A percentile compares a stretch with the other conserved stretches of the same genome.
Conservation (phyloP, 108 stramenopile genomes). For the Fistulifera pelliculosa region DNA sequence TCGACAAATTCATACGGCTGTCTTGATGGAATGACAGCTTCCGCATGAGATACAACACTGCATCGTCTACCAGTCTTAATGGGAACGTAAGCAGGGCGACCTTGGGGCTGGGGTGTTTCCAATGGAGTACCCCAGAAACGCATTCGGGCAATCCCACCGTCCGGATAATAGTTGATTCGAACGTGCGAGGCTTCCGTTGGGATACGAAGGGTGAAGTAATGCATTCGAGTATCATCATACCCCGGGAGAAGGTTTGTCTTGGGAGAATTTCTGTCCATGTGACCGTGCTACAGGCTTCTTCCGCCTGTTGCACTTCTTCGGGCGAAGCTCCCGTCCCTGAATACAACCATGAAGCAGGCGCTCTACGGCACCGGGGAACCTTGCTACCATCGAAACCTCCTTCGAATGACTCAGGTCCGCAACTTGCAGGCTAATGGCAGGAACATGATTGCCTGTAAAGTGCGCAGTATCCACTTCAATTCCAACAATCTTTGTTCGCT, state of each 20-base stretch:
- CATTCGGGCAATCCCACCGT: constrained; percentile 89
- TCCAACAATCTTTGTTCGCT: constrained; percentile 18
- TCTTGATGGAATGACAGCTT: constrained; percentile 24
- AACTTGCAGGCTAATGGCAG: constrained; percentile 61
- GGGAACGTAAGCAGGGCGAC: constrained; percentile 26
- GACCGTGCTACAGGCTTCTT: constrained; percentile 26
- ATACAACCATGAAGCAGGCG: constrained; percentile 44
- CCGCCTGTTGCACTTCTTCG: constrained; percentile 38
- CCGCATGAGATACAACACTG: constrained; percentile 29
- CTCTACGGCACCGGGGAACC: constrained; percentile 47
- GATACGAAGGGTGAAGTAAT: constrained; percentile 40
- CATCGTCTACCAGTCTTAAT: constrained; percentile 19
- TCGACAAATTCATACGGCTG: constrained; percentile 34
- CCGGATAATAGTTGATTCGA: constrained; percentile 81
- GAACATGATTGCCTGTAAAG: constrained; percentile 91
- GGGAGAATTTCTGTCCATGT: constrained; percentile 62
- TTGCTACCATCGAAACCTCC: constrained; percentile 21
- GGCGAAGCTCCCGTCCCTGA: constrained; percentile 56
- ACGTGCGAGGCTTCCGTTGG: constrained; percentile 34
- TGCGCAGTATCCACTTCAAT: constrained; percentile 83
- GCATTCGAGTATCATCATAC: constrained; percentile 60
- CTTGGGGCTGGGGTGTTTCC: constrained; percentile 8
- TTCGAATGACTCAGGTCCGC: constrained; percentile 16
- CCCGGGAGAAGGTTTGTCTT: constrained; percentile 62
- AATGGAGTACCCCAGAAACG: constrained; percentile 36